Conservation (phyloP, 1,284 basidiomycete species). For the Ustilago xerochloae region DNA sequence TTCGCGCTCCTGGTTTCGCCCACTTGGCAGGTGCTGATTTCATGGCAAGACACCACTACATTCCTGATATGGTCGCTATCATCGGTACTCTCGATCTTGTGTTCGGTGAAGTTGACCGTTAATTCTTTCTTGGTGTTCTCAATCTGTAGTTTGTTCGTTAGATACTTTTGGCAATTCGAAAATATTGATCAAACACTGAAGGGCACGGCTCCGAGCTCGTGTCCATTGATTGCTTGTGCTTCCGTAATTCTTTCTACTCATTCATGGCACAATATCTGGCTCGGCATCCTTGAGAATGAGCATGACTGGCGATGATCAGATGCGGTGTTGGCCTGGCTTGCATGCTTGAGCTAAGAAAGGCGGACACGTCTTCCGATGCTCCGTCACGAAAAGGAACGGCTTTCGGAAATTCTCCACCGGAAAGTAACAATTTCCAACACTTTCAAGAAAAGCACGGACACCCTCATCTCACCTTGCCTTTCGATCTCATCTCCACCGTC, state of each 20-base stretch:
- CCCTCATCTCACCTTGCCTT: neutral
- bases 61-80: constrained; percentile 67
- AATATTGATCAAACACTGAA: neutral
- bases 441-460: neutral
- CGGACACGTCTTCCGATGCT: neutral
- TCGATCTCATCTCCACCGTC: neutral
- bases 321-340: neutral
- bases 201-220: too few relatives aligned
- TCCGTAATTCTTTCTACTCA: too few relatives aligned
- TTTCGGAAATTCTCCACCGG: constrained; percentile 20
- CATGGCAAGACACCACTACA: constrained; percentile 64
- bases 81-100: constrained; percentile 67
- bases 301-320: too few relatives aligned
- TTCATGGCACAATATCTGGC: too few relatives aligned
- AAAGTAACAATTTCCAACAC: constrained; percentile 8
- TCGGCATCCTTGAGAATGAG: too few relatives aligned
- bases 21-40: constrained; percentile 67
- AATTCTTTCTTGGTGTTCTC: neutral
- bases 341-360: neutral
- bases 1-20: constrained; percentile 66
- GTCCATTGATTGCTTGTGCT: neutral
- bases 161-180: constrained; percentile 26
- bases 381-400: neutral
- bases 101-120: constrained; percentile 67
- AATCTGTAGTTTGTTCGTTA: constrained; percentile 10